phyloP scores from a whole-genome alignment of 1,284 basidiomycete genomes.

The Pholiota adiposa region DNA sequence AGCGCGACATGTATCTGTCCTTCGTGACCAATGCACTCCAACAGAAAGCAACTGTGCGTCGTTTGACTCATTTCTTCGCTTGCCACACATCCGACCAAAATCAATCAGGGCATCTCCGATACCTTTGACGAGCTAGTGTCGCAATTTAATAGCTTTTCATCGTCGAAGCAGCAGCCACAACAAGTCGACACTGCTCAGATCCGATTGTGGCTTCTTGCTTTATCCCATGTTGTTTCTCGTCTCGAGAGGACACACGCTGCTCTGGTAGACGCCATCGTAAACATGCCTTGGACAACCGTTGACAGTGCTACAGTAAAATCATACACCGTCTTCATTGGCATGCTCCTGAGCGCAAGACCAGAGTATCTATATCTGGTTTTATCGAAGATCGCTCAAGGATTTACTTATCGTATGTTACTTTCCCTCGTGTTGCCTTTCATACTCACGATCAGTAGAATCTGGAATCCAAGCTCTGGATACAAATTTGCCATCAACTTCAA shows the following conservation, averaged over 20 bases:
- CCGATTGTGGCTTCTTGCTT: constrained; percentile 73
- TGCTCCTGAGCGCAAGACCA: constrained; percentile 91
- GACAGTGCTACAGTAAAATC: constrained; percentile 83
- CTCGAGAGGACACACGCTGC: constrained; percentile 81
- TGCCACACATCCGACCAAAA: constrained; percentile 15
- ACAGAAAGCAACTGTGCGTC: constrained; percentile 67
- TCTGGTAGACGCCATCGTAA: constrained; percentile 88
- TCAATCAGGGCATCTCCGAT: constrained; percentile 61
- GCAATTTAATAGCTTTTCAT: constrained; percentile 61
- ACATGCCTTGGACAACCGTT: constrained; percentile 90
- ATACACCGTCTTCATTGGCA: constrained; percentile 88
- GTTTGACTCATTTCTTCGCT: constrained; percentile 1
- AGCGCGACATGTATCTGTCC: constrained; percentile 83
- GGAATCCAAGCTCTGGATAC: constrained; percentile 64
- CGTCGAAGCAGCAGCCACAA: constrained; percentile 39
- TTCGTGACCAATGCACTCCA: constrained; percentile 85
- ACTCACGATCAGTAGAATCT: constrained; percentile 54
- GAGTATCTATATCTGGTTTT: constrained; percentile 91
- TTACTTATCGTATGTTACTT: constrained; percentile 82
- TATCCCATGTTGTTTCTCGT: constrained; percentile 81
- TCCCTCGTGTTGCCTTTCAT: constrained; percentile 1
- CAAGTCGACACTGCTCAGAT: constrained; percentile 50
- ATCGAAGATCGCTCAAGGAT: constrained; percentile 79
- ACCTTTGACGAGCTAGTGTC: constrained; percentile 73
- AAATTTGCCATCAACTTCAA: constrained; percentile 64